Conservation (phyloP, 208 protist genomes). For the Trypanosoma avium region DNA sequence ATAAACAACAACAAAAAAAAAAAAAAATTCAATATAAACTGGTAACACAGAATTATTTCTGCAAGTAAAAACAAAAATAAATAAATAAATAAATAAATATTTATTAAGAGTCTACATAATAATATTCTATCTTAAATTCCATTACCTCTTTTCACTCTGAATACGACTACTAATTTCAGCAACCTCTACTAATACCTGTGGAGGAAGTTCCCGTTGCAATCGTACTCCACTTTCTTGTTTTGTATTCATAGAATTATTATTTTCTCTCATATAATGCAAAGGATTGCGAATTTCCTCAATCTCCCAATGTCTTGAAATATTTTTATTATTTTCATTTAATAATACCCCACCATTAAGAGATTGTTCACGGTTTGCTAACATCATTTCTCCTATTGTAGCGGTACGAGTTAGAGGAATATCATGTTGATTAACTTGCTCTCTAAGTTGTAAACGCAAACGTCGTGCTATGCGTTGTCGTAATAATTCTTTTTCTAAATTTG, state of each 20-base stretch:
- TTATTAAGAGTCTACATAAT: not conserved
- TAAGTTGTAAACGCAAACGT: constrained; percentile 38
- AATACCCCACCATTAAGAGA: constrained; percentile 28
- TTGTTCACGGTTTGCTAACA: constrained; percentile 61
- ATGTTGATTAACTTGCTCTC: constrained; percentile 32
- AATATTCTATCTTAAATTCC: not conserved
- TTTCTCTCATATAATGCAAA: constrained; percentile 26
- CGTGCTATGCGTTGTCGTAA: constrained; percentile 37
- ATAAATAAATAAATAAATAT: not conserved
- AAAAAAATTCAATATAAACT: too few species aligned
- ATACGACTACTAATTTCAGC: constrained; percentile 4
- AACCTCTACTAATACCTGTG: constrained; percentile 2
- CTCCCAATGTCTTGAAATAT: not conserved
- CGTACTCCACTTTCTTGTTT: not conserved
- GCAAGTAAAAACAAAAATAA: too few species aligned
- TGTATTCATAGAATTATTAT: not conserved
- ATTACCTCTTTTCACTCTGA: not conserved
- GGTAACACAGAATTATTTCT: too few species aligned
- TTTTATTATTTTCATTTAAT: not conserved
- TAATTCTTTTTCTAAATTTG: constrained; percentile 21
- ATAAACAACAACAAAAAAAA: too few species aligned
- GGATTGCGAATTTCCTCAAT: not conserved
- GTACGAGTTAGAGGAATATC: constrained; percentile 49
- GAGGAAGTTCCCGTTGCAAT: not conserved
- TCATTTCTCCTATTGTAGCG: constrained; percentile 74